Evolutionary conservation across 768 basidiomycete genomes (phyloP), one percentile per base, ranked within the genome.

Genomic region (Lentinus brumalis): DNA sequence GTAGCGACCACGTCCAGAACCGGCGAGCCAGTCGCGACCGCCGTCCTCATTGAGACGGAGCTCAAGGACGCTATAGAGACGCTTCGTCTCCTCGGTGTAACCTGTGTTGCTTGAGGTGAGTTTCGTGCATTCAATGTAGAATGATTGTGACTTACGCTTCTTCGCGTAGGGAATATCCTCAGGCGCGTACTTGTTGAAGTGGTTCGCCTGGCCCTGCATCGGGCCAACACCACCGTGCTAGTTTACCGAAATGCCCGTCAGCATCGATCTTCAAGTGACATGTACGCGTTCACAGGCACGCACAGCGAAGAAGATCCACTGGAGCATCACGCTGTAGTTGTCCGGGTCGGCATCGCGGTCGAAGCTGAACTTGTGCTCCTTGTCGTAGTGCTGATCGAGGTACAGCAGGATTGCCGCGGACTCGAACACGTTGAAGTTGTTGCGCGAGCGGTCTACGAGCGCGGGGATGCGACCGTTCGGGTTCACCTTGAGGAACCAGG

Each of bases 231-330:
- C 91, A 1, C 89, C 91, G 69, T 92, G 89, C 87, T 91, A 70
- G 3, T 53, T 44, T 40, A 38, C 41, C 31, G 7, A 38, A 7
- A 44, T 5, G 9, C 30, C 2, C 10, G 10, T 38, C 12, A 53
- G 50, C 54, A 59, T 40, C 14, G 46, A 46, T n/a, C 21, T 10
- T 11, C 8, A 16, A 10, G 15, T 5, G 8, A n/a, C 14, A 1
- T 39, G 30, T 11, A 15, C 32, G 47, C 18, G 40, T 21, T 30
- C 0, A 14, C 5, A 4, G 18, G 11, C 4, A 66, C 82, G 57
- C 62, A 88, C 88, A 14, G 86, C 82, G 65, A 94, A 95, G 78
- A 94, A 92, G 53, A 94, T 85, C 94, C 92, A 96, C 69, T 92
- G 92, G 26, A 92, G 68, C 76, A 85, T 80, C 74, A 89, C 86